These are phyloP conservation scores for Spinacia oleracea DNA, from an alignment of 179 eudicot genomes.

Conservation along the genomic window DNA sequence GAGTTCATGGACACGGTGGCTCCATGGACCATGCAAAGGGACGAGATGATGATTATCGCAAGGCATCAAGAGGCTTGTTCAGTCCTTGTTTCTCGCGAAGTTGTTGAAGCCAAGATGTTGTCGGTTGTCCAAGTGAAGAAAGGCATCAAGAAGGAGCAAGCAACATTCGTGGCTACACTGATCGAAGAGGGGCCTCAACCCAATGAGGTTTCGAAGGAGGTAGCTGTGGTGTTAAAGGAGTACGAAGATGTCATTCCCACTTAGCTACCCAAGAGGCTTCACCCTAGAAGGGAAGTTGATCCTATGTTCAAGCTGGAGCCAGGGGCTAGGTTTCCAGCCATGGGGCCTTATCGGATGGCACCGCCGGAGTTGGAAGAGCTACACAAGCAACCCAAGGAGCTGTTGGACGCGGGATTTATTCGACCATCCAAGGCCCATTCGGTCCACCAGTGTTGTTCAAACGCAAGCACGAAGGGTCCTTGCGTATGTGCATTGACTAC, in stretches of 20 bases:
- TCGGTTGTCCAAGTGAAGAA: not conserved
- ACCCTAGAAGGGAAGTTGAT: not conserved
- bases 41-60: not conserved
- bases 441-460: not conserved
- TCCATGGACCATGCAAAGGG: not conserved
- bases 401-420: not conserved
- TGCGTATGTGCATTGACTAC: not conserved
- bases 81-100: not conserved
- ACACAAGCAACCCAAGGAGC: not conserved
- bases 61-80: not conserved
- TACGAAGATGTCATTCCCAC: not conserved
- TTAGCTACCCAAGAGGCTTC: not conserved
- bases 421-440: constrained; percentile 8
- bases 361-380: not conserved
- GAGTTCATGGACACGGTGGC: not conserved
- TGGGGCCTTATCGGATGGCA: not conserved
- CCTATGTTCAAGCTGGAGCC: not conserved
- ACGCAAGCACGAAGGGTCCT: not conserved
- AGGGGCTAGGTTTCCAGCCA: not conserved
- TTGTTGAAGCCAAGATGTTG: not conserved
- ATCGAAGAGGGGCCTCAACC: not conserved
- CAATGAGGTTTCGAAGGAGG: not conserved
- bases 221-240: not conserved
- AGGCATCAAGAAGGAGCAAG: not conserved
- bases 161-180: not conserved